Evolutionary conservation across 208 protist species (phyloP).

Genomic region (Leishmania aethiopica): DNA sequence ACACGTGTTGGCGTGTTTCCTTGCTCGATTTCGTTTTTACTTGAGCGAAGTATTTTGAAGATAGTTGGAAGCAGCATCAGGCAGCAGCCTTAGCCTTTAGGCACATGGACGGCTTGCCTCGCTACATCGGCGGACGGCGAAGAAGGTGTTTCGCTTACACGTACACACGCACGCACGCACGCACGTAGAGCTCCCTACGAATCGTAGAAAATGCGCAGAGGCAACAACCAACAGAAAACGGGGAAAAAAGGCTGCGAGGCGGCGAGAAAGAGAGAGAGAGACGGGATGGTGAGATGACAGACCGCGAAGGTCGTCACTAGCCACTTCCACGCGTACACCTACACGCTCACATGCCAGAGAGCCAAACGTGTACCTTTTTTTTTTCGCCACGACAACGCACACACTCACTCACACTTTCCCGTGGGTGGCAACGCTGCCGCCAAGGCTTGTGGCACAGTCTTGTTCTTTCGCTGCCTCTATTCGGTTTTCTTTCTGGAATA

Average conservation of each 20-base stretch:
- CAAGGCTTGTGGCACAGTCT: background rate
- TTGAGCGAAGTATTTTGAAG: conserved; percentile 11
- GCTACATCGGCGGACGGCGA: background rate
- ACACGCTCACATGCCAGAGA: background rate
- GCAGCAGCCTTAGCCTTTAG: background rate
- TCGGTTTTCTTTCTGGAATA: background rate
- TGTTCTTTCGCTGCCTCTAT: background rate
- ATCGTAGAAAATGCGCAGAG: background rate
- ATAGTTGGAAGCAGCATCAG: conserved; percentile 3
- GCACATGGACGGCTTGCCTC: background rate
- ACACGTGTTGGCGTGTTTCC: background rate
- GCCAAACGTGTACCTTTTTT: background rate
- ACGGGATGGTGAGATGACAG: background rate
- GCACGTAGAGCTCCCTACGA: background rate
- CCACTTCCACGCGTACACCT: background rate
- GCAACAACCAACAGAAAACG: background rate
- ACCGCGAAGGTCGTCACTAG: background rate
- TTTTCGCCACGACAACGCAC: background rate
- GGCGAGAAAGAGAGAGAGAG: background rate
- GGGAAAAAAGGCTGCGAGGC: background rate
- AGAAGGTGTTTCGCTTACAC: background rate
- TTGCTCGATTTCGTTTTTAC: background rate
- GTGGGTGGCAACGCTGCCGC: background rate
- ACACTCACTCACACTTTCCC: background rate
- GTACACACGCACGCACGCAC: background rate